phyloP scores from a whole-genome alignment of 768 basidiomycete genomes.

The Thelephora aurantiotincta region DNA sequence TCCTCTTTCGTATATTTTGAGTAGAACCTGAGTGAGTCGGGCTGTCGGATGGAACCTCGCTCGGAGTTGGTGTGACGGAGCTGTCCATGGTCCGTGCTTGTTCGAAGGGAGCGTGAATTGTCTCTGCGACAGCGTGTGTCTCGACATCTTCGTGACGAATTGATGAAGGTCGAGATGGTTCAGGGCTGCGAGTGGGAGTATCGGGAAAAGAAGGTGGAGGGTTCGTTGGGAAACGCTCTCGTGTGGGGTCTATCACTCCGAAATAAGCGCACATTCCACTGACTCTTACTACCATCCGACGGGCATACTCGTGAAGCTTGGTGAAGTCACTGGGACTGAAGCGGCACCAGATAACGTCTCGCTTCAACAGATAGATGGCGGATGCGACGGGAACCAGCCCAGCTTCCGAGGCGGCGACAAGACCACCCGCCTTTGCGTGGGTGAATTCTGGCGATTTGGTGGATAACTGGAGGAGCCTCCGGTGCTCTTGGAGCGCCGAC shows the following conservation, averaged over 20 bases:
- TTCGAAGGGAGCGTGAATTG: background rate
- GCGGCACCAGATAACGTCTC: slow-evolving; percentile 46
- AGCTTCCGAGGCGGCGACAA: slow-evolving; percentile 27
- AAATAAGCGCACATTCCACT: slow-evolving; percentile 54
- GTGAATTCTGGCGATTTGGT: slow-evolving; percentile 28
- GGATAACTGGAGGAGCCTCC: slow-evolving; percentile 26
- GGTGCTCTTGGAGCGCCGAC: slow-evolving; percentile 31
- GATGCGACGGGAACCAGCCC: slow-evolving; percentile 38
- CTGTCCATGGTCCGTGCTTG: background rate
- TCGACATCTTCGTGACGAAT: slow-evolving; percentile 3
- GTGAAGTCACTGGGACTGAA: slow-evolving; percentile 45
- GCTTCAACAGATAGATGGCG: slow-evolving; percentile 34
- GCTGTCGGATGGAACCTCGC: background rate
- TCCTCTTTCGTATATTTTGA: background rate
- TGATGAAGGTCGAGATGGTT: slow-evolving; percentile 21
- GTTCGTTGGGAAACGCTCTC: slow-evolving; percentile 33
- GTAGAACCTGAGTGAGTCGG: background rate
- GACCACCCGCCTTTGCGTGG: slow-evolving; percentile 22
- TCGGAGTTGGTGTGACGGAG: too few species aligned
- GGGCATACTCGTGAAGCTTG: slow-evolving; percentile 31
- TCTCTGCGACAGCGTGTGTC: background rate
- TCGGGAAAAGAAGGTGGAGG: slow-evolving; percentile 19
- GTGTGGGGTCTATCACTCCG: slow-evolving; percentile 43
- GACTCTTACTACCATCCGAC: slow-evolving; percentile 40
- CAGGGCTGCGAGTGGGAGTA: slow-evolving; percentile 27